These are phyloP conservation scores for Penicillium atrosanguineum DNA, from an alignment of 495 filamentous ascomycete genomes.

Conservation along the genomic window DNA sequence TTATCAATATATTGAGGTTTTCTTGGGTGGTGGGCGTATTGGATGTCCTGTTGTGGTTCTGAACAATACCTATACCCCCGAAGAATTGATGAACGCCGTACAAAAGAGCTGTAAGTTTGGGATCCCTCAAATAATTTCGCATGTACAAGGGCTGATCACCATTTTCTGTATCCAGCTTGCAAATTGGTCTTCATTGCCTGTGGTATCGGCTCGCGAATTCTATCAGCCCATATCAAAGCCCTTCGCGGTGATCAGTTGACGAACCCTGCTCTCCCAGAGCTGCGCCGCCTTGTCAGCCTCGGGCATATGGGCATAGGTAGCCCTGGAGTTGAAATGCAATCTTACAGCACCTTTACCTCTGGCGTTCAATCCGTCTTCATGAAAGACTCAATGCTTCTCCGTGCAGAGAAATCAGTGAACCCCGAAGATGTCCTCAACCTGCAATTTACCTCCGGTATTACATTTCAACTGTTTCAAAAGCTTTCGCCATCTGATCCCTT, in stretches of 20 bases:
- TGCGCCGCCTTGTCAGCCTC: slow-evolving; percentile 14
- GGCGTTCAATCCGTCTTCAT: slow-evolving; percentile 3
- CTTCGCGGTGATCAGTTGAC: neutral
- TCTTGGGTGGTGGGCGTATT: slow-evolving; percentile 20
- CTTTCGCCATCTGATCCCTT: neutral
- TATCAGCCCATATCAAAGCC: slow-evolving; percentile 8
- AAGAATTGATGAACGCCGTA: slow-evolving; percentile 21
- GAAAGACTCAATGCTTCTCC: slow-evolving; percentile 5
- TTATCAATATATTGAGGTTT: slow-evolving; percentile 25
- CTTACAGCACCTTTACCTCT: slow-evolving; percentile 14
- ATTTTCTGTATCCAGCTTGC: slow-evolving; percentile 6
- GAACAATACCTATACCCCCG: slow-evolving; percentile 26
- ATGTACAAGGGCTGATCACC: too few species aligned
- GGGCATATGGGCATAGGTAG: neutral
- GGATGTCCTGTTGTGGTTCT: slow-evolving; percentile 26
- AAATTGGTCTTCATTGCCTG: slow-evolving; percentile 18
- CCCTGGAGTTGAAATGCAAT: slow-evolving; percentile 11
- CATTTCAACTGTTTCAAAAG: slow-evolving; percentile 27
- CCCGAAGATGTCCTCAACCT: slow-evolving; percentile 74
- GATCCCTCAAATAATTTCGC: neutral
- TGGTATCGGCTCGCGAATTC: slow-evolving; percentile 8
- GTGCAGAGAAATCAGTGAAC: slow-evolving; percentile 31
- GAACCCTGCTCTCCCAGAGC: slow-evolving; percentile 9
- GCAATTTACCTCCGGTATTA: slow-evolving; percentile 82
- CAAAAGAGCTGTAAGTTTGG: slow-evolving; percentile 12